Base-by-base conservation (phyloP, 805 yeast species). In the Yamadazyma takamatsuzukensis region DNA sequence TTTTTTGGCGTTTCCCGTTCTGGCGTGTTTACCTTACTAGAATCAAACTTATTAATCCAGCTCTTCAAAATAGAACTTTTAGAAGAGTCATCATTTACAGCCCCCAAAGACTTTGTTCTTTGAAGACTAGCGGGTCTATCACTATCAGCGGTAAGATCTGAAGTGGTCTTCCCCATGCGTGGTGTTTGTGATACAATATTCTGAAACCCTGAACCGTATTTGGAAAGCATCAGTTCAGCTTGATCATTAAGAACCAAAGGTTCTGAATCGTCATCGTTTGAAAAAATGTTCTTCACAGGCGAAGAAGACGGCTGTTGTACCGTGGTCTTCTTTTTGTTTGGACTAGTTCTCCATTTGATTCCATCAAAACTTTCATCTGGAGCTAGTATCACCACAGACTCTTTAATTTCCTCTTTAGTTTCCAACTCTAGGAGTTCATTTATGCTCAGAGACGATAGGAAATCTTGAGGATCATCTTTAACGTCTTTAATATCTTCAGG, bases 321-420 rank as follows among this genome's bases (percentile, higher is more conserved):
- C 14, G 27, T 13, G 46, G 41, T 10, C 27, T 33, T 21, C 36
- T 44, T 15, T 40, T 32, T 21, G 34, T 42, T 45, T 18, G 74
- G 73, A 4, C 71, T 63, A 10, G 49, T 49, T 11, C 58, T 67
- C 75, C 75, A 70, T 29, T 63, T 49, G 19, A 66, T 53, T 1
- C 71, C 70, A 26, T 66, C 72, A 38, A 61, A 64, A 35, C 68
- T 62, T 31, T 66, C 71, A 34, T 66, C 72, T 0, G 70, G 63
- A 35, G 65, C 56, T 33, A 60, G 68, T 16, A 21, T 36, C n/a
- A 40, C 23, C 4, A 40, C 27, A 23, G 33, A 32, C 15, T 41
- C 42, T 22, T 44, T 40, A 23, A 43, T 40, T 14, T 35, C 33
- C n/a, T 29, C 30, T 13, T 16, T 17, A 16, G 25, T 29, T 14